A percentile compares a stretch with the other conserved stretches of the same genome.
Conservation (phyloP, 176 grass and related monocot genomes). For the Rhipidocladum racemiflorum region DNA sequence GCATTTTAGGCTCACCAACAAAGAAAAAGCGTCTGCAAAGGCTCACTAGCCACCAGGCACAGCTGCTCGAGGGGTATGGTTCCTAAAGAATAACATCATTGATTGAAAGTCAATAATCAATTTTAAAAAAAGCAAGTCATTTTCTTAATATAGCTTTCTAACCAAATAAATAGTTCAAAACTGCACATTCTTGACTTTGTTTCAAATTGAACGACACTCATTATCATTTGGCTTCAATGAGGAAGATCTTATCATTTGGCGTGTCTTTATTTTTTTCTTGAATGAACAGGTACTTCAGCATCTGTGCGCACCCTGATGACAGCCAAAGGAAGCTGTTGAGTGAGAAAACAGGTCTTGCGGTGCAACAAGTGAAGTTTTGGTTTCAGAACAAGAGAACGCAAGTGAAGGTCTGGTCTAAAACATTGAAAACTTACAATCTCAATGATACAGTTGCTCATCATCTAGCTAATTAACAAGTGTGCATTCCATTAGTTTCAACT, state of each 20-base stretch:
- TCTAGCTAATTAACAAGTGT: not conserved
- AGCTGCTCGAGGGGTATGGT: slow-evolving; percentile 38
- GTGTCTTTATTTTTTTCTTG: slow-evolving; percentile 4
- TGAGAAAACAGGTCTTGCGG: not conserved
- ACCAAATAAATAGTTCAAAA: not conserved
- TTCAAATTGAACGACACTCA: not conserved
- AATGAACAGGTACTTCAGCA: slow-evolving; percentile 38
- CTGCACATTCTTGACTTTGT: not conserved
- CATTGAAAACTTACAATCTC: not conserved
- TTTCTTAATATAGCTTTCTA: not conserved
- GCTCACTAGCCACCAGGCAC: slow-evolving; percentile 11
- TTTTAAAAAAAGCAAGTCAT: not conserved
- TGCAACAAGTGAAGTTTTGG: slow-evolving; percentile 49
- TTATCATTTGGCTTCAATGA: not conserved
- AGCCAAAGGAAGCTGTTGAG: slow-evolving; percentile 25
- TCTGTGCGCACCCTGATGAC: slow-evolving; percentile 37
- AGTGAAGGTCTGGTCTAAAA: slow-evolving; percentile 34
- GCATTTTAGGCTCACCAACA: not conserved
- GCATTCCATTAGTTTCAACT: not conserved
- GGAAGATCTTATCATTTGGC: not conserved
- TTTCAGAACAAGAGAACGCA: slow-evolving; percentile 54
- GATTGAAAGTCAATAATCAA: not conserved
- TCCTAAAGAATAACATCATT: slow-evolving; percentile 16
- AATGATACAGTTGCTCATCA: not conserved
- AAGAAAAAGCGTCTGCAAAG: slow-evolving; percentile 25